A percentile compares a stretch with the other conserved stretches of the same genome.
phyloP scores from a whole-genome alignment of 2,329 filamentous ascomycete genomes.

The Zymoseptoria ardabiliae region DNA sequence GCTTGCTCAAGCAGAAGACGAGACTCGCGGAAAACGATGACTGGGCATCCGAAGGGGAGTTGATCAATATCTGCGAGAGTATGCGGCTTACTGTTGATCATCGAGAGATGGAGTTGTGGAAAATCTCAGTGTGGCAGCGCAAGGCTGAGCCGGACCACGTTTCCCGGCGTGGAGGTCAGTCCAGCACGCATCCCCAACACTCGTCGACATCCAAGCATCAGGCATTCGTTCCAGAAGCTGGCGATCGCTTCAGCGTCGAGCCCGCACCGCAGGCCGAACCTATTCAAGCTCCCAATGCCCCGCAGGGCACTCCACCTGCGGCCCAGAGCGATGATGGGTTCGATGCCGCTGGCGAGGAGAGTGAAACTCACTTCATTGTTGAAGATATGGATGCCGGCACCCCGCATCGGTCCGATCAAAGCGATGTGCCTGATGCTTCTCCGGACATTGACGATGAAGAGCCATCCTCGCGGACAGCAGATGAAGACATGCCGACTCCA shows the following conservation, averaged over 20 bases:
- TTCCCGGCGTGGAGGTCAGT: conserved; percentile 10
- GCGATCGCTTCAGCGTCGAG: conserved; percentile 23
- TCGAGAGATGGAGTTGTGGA: conserved; percentile 47
- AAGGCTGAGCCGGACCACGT: conserved; percentile 23
- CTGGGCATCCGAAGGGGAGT: conserved; percentile 47
- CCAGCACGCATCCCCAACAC: not conserved
- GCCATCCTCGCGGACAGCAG: not conserved
- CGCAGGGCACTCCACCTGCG: not conserved
- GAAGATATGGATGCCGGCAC: not conserved
- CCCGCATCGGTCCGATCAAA: not conserved
- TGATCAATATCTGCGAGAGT: conserved; percentile 50
- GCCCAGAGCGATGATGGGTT: not conserved
- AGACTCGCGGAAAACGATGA: conserved; percentile 44
- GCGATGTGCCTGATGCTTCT: not conserved
- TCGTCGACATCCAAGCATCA: not conserved
- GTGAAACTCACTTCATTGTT: not conserved
- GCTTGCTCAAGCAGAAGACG: conserved; percentile 49
- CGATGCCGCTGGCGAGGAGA: not conserved
- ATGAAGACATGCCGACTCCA: not conserved
- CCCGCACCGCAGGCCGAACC: conserved; percentile 7
- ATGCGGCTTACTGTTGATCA: conserved; percentile 61
- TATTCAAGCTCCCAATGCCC: not conserved
- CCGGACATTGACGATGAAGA: not conserved
- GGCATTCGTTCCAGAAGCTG: conserved; percentile 5
- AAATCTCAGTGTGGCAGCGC: conserved; percentile 34